Percentiles rank a stretch among this genome's conserved stretches.
These are phyloP conservation scores for Phytophthora megakarya DNA, from an alignment of 352 stramenopile species.

Conservation along the genomic window DNA sequence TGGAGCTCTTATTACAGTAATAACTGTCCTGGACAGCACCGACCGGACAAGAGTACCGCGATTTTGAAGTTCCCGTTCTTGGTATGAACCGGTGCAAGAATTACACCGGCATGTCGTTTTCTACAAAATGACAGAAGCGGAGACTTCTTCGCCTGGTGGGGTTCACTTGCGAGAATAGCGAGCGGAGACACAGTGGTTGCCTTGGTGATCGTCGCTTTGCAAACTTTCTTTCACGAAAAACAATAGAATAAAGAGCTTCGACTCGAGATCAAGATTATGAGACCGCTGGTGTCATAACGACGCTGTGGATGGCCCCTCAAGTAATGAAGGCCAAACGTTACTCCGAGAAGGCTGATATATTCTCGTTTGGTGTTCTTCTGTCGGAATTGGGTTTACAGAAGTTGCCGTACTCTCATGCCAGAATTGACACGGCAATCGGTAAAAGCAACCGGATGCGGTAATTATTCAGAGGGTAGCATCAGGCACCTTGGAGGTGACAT, in stretches of 20 bases:
- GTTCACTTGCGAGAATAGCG: not conserved
- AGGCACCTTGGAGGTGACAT: not conserved
- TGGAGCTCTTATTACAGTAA: not conserved
- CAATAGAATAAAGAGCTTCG: not conserved
- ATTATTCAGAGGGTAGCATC: slow-evolving; percentile 26
- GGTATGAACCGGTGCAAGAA: slow-evolving; percentile 1
- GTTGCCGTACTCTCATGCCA: slow-evolving; percentile 25
- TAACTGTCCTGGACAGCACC: not conserved
- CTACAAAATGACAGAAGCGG: slow-evolving; percentile 1
- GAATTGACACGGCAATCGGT: slow-evolving; percentile 1
- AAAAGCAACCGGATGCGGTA: slow-evolving; percentile 6
- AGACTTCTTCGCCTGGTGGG: not conserved
- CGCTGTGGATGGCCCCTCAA: slow-evolving; percentile 38
- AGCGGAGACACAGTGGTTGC: not conserved
- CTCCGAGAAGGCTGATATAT: slow-evolving; percentile 38
- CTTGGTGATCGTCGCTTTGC: not conserved
- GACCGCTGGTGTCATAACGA: slow-evolving; percentile 24
- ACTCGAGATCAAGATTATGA: not conserved
- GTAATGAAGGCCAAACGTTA: slow-evolving; percentile 39
- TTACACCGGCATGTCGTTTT: slow-evolving; percentile 8
- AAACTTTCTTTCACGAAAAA: not conserved
- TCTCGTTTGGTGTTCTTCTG: slow-evolving; percentile 37
- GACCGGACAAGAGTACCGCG: not conserved
- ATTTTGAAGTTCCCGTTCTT: slow-evolving; percentile 9
- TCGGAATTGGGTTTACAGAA: slow-evolving; percentile 31